phyloP scores from a whole-genome alignment of 345 rosid genomes.

The Draba incana region DNA sequence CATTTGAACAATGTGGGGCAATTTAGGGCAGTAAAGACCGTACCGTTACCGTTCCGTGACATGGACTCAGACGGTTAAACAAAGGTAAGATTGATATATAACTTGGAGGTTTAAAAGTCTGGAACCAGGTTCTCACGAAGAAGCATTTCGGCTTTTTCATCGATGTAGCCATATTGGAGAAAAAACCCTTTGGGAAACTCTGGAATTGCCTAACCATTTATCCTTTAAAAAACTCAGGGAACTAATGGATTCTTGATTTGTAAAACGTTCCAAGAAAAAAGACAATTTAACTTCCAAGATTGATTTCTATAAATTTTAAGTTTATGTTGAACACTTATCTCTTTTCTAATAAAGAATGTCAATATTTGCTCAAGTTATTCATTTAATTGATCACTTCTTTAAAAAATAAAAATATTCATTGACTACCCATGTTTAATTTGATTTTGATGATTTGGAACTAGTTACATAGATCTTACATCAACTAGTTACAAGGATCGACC shows the following conservation, averaged over 20 bases:
- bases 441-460: background rate
- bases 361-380: constrained; percentile 5
- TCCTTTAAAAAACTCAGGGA: constrained; percentile 13
- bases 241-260: constrained; percentile 35
- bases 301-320: constrained; percentile 35
- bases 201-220: constrained; percentile 27
- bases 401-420: background rate
- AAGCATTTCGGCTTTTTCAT: constrained; percentile 29
- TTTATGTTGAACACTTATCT: constrained; percentile 19
- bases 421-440: too few relatives aligned
- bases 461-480: too few relatives aligned
- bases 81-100: constrained; percentile 4
- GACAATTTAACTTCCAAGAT: constrained; percentile 34
- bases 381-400: background rate
- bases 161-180: constrained; percentile 19
- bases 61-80: constrained; percentile 61
- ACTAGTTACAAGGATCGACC: too few relatives aligned
- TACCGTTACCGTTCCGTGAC: constrained; percentile 84
- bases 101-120: constrained; percentile 24
- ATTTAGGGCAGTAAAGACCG: constrained; percentile 86
- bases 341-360: constrained; percentile 30
- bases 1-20: constrained; percentile 86
- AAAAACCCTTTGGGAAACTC: constrained; percentile 18
- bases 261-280: constrained; percentile 18
- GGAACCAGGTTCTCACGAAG: constrained; percentile 27